Percentiles rank a stretch among this genome's conserved stretches.
Evolutionary conservation across 345 rosid species (phyloP).

Genomic region (thale cress (Arabidopsis thaliana)): TAIR10.1 NC_003076.8:7151501-7152000

Average conservation of each 20-base stretch:
- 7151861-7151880: conserved; percentile 95
- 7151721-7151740: not conserved
- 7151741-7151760: not conserved
- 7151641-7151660: not conserved
- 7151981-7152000: not conserved
- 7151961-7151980: conserved; percentile 58
- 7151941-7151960: conserved; percentile 91
- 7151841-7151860: conserved; percentile 68
- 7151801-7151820: not conserved
- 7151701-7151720: conserved; percentile 2
- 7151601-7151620: not conserved
- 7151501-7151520: not conserved
- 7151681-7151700: conserved; percentile 3
- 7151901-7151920: conserved; percentile 62
- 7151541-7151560: not conserved
- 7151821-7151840: not conserved
- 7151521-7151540: not conserved
- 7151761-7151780: not conserved
- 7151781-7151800: conserved; percentile 7
- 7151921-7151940: conserved; percentile 59
- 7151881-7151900: conserved; percentile 77
- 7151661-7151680: not conserved
- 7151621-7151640: no score
- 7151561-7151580: not conserved
- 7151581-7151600: not conserved